Conservation (phyloP, 352 stramenopile genomes). For the Hyaloperonospora arabidopsidis region DNA sequence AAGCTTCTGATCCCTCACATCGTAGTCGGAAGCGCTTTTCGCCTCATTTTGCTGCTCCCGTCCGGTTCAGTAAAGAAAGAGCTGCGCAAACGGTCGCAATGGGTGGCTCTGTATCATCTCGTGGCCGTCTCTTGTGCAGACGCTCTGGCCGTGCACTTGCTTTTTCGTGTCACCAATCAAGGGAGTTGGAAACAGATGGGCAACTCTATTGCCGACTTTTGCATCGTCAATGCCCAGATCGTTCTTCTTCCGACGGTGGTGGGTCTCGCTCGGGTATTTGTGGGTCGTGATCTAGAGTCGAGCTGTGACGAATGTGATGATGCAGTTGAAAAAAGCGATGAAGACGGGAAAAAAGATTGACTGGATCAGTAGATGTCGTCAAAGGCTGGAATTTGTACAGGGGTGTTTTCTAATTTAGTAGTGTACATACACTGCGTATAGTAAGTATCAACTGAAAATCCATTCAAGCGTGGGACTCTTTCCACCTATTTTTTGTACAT, state of each 20-base stretch:
- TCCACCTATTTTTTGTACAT: not conserved
- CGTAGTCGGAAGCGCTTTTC: conserved; percentile 56
- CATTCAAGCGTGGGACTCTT: conserved; percentile 13
- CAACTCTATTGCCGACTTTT: conserved; percentile 79
- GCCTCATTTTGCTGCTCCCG: conserved; percentile 35
- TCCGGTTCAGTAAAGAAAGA: conserved; percentile 12
- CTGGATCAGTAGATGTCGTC: too few relatives aligned
- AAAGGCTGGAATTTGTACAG: too few relatives aligned
- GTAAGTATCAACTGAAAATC: conserved; percentile 14
- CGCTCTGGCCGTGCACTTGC: conserved; percentile 58
- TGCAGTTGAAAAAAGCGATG: conserved; percentile 7
- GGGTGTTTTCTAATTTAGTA: too few relatives aligned
- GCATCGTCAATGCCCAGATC: conserved; percentile 68
- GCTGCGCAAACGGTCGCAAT: conserved; percentile 6
- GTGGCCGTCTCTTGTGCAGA: conserved; percentile 55
- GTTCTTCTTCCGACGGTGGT: conserved; percentile 63
- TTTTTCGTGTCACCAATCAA: conserved; percentile 76
- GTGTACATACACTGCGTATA: too few relatives aligned
- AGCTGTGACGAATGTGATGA: conserved; percentile 10
- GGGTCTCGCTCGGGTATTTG: conserved; percentile 27
- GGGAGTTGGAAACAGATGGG: conserved; percentile 83
- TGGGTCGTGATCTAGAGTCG: conserved; percentile 24
- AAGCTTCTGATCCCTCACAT: conserved; percentile 75
- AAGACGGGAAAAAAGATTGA: not conserved
- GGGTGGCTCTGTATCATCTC: conserved; percentile 40